phyloP scores from a whole-genome alignment of 768 basidiomycete genomes.

The Candolleomyces aberdarensis region DNA sequence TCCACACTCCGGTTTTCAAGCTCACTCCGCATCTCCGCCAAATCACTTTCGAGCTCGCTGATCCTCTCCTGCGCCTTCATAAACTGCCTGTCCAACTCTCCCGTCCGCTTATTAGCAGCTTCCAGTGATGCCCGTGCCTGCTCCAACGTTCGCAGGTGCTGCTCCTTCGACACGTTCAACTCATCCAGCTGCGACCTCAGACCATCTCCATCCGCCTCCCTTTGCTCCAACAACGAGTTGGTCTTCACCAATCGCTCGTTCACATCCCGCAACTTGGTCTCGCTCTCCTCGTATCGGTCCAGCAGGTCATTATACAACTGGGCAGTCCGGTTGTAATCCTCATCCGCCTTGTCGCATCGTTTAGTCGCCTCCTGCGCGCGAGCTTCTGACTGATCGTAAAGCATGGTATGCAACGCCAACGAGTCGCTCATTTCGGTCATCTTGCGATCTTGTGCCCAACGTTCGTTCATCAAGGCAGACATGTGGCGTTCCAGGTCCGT shows the following conservation, averaged over 20 bases:
- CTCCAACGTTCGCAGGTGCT: constrained; percentile 85
- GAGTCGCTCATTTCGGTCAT: constrained; percentile 70
- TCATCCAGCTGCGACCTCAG: constrained; percentile 70
- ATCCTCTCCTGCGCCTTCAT: constrained; percentile 69
- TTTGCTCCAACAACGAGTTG: constrained; percentile 71
- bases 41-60: constrained; percentile 66
- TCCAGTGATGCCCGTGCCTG: constrained; percentile 78
- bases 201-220: constrained; percentile 71
- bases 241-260: constrained; percentile 70
- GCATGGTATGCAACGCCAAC: constrained; percentile 70
- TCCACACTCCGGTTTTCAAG: constrained; percentile 74
- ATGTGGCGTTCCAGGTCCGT: constrained; percentile 72
- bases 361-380: constrained; percentile 70
- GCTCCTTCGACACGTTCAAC: constrained; percentile 65
- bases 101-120: constrained; percentile 70
- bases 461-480: constrained; percentile 56
- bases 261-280: constrained; percentile 71
- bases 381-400: constrained; percentile 77
- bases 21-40: constrained; percentile 78
- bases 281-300: constrained; percentile 54
- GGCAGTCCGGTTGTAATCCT: constrained; percentile 57
- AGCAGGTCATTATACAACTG: constrained; percentile 72
- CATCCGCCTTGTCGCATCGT: constrained; percentile 74
- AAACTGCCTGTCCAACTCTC: constrained; percentile 76
- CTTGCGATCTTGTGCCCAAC: constrained; percentile 64